Percentiles rank a stretch among this genome's conserved stretches.
These are phyloP conservation scores for Coniferiporia weirii DNA, from an alignment of 1,284 basidiomycete genomes.

Conservation along the genomic window DNA sequence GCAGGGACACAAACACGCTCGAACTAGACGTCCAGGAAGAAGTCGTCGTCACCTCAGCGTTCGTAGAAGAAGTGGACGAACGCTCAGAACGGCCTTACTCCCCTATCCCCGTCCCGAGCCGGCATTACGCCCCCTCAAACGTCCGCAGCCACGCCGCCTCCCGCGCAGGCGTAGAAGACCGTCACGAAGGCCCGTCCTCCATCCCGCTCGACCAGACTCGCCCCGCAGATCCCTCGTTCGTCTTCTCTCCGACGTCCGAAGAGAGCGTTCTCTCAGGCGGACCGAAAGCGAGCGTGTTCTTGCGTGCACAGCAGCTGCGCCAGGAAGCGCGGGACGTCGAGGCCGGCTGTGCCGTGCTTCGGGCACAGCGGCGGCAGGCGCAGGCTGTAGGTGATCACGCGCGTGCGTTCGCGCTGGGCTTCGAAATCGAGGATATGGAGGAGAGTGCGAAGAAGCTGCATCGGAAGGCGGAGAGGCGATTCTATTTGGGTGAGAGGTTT, in stretches of 20 bases:
- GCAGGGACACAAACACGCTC: neutral
- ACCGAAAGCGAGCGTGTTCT: neutral
- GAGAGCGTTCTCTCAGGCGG: conserved; percentile 7
- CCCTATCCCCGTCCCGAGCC: neutral
- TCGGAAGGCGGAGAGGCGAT: conserved; percentile 13
- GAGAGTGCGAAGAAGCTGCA: conserved; percentile 1
- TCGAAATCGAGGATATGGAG: conserved; percentile 7
- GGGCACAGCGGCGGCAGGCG: neutral
- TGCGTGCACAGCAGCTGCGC: conserved; percentile 1
- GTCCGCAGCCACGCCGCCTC: neutral
- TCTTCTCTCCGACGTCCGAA: neutral
- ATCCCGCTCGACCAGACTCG: neutral
- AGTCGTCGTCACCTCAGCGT: neutral
- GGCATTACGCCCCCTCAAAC: neutral
- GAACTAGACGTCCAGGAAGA: neutral
- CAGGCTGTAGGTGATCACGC: neutral
- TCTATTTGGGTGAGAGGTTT: conserved; percentile 5
- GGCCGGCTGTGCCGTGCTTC: neutral
- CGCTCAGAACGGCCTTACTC: neutral
- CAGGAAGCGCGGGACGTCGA: conserved; percentile 10
- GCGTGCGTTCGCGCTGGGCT: conserved; percentile 7
- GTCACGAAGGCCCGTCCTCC: neutral
- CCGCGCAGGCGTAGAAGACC: neutral
- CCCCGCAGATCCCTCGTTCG: neutral
- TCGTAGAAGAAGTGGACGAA: neutral